Evolutionary conservation across 257 asterid genomes (phyloP).

Genomic region (Fraxinus americana): DNA sequence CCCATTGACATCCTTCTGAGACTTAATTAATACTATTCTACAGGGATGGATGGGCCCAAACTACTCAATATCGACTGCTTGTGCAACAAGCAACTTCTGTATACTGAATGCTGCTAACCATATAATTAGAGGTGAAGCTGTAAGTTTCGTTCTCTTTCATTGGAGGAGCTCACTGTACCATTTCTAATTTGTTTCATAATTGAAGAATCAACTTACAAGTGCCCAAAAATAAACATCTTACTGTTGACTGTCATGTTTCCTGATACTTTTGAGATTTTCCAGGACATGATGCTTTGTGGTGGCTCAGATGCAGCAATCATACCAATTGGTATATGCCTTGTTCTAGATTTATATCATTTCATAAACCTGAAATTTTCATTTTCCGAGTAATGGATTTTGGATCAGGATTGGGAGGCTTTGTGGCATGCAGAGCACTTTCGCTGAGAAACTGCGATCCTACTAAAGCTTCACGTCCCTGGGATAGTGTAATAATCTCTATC

Average conservation of each 20-base stretch:
- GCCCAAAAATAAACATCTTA: slow-evolving; percentile 14
- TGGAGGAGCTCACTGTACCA: background rate
- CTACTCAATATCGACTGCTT: slow-evolving; percentile 94
- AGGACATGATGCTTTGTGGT: slow-evolving; percentile 98
- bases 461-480: slow-evolving; percentile 69
- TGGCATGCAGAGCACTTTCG: slow-evolving; percentile 64
- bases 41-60: slow-evolving; percentile 99
- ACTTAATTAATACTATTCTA: slow-evolving; percentile 29
- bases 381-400: slow-evolving; percentile 26
- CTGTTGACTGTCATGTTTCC: slow-evolving; percentile 11
- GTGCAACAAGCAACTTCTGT: slow-evolving; percentile 97
- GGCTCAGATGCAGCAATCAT: slow-evolving; percentile 96
- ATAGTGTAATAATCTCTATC: slow-evolving; percentile 56
- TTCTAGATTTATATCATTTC: slow-evolving; percentile 25
- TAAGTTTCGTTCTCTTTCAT: slow-evolving; percentile 46
- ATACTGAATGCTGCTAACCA: slow-evolving; percentile 94
- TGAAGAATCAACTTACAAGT: slow-evolving; percentile 16
- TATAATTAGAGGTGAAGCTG: slow-evolving; percentile 98
- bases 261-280: slow-evolving; percentile 41
- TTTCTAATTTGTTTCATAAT: slow-evolving; percentile 15
- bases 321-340: slow-evolving; percentile 68
- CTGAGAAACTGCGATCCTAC: slow-evolving; percentile 56
- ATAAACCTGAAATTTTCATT: slow-evolving; percentile 12
- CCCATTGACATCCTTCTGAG: slow-evolving; percentile 23
- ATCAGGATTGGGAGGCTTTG: slow-evolving; percentile 73